A percentile compares a stretch with the other conserved stretches of the same genome.
Evolutionary conservation across 805 yeast genomes (phyloP).

Genomic region (Candida bentonensis): DNA sequence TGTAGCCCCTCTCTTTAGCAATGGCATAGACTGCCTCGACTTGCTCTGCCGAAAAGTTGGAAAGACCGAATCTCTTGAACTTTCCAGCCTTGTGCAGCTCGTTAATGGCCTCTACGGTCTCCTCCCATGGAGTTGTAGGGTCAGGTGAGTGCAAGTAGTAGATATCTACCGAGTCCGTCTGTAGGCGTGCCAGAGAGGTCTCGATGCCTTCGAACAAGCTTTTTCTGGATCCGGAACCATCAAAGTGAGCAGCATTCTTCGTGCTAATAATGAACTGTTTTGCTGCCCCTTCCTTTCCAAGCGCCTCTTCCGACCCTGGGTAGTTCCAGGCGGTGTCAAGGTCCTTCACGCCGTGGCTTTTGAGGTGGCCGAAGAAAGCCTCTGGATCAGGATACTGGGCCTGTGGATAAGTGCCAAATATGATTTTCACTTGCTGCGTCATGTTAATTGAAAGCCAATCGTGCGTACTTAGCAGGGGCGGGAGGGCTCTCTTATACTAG

Average conservation of each 20-base stretch:
- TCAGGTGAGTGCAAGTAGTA: slow-evolving; percentile 17
- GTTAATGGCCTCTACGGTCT: slow-evolving; percentile 15
- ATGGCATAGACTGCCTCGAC: slow-evolving; percentile 12
- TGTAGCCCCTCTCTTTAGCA: slow-evolving; percentile 13
- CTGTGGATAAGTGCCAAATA: not conserved
- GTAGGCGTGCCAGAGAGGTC: slow-evolving; percentile 9
- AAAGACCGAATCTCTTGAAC: slow-evolving; percentile 16
- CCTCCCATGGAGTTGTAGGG: slow-evolving; percentile 14
- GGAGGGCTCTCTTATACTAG: too few species aligned
- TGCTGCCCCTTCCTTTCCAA: slow-evolving; percentile 9
- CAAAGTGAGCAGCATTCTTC: slow-evolving; percentile 10
- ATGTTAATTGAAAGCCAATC: too few species aligned
- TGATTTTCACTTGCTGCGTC: not conserved
- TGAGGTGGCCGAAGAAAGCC: slow-evolving; percentile 5
- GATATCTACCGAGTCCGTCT: slow-evolving; percentile 12
- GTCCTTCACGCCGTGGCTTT: slow-evolving; percentile 13
- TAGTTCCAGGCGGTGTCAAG: slow-evolving; percentile 17
- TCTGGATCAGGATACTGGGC: not conserved
- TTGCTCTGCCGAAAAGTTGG: slow-evolving; percentile 14
- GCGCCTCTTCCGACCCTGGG: slow-evolving; percentile 12
- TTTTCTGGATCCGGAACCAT: slow-evolving; percentile 8
- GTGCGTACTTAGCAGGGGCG: too few species aligned
- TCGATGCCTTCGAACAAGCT: slow-evolving; percentile 8
- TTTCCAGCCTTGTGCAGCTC: slow-evolving; percentile 14
- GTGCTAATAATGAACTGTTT: slow-evolving; percentile 12